A percentile compares a stretch with the other conserved stretches of the same genome.
These are phyloP conservation scores for Moesziomyces sp. DNA, from an alignment of 1,284 basidiomycete species.

Conservation along the genomic window DNA sequence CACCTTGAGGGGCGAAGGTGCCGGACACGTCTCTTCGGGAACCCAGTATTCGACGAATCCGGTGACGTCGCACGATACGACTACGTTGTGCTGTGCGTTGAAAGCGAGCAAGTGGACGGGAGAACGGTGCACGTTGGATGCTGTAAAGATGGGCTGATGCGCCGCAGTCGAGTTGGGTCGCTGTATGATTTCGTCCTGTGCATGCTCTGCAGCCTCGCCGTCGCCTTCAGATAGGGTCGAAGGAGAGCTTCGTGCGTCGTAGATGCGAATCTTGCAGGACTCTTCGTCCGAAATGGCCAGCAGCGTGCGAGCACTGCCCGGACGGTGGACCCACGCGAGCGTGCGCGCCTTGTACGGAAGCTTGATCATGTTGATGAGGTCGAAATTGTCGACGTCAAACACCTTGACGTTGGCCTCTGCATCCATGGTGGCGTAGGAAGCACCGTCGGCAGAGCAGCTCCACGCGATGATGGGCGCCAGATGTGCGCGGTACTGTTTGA, in stretches of 20 bases:
- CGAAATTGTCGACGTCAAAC: conserved; percentile 97
- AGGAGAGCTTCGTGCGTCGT: conserved; percentile 78
- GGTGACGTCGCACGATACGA: conserved; percentile 91
- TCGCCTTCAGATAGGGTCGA: neutral
- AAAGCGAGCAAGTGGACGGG: conserved; percentile 70
- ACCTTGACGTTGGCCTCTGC: conserved; percentile 78
- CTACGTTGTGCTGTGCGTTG: conserved; percentile 86
- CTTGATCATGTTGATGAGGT: conserved; percentile 99
- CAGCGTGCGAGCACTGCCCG: conserved; percentile 85
- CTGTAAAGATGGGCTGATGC: conserved; percentile 29
- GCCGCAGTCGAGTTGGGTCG: neutral
- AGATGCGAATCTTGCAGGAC: conserved; percentile 82
- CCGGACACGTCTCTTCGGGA: conserved; percentile 82
- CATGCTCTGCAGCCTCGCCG: neutral
- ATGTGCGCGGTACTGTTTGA: conserved; percentile 78
- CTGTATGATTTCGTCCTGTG: neutral
- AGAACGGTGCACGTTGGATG: conserved; percentile 27
- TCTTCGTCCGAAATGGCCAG: conserved; percentile 87
- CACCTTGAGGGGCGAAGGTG: conserved; percentile 68
- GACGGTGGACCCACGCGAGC: conserved; percentile 82
- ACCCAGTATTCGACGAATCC: conserved; percentile 99
- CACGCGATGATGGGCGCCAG: conserved; percentile 82
- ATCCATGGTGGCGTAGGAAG: conserved; percentile 81
- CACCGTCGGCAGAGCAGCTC: conserved; percentile 90
- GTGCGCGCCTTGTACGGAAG: conserved; percentile 69